phyloP scores from a whole-genome alignment of 495 filamentous ascomycete genomes.

The Penicillium ochrochloron region DNA sequence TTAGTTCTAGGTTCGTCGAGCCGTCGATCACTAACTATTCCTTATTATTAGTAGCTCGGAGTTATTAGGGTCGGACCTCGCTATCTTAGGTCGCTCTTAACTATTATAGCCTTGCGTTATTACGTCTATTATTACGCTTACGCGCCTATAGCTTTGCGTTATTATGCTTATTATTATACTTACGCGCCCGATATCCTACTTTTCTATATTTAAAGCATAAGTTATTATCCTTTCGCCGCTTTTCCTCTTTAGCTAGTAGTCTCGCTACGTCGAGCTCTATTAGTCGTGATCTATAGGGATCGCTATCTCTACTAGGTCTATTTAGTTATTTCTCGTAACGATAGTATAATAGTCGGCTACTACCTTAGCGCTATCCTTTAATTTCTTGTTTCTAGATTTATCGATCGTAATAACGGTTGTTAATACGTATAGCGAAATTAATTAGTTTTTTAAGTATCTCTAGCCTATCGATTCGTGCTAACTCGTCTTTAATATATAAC shows the following conservation, averaged over 20 bases:
- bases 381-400: no score
- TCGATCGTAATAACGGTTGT: no score
- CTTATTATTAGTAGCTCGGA: background rate
- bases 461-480: no score
- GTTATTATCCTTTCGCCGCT: background rate
- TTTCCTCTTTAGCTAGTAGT: background rate
- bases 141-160: constrained; percentile 1
- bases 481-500: no score
- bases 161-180: background rate
- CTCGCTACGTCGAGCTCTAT: background rate
- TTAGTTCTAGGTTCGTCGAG: no score
- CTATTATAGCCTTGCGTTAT: background rate
- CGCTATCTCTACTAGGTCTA: background rate
- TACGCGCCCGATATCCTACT: background rate
- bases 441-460: no score
- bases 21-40: no score
- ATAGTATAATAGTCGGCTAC: no score
- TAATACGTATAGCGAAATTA: no score
- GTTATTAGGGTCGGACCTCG: background rate
- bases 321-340: no score
- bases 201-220: background rate
- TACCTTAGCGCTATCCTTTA: no score
- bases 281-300: background rate
- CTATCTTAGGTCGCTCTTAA: background rate
- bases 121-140: background rate